Conservation (phyloP, 2,329 filamentous ascomycete species). For the Calonectria naviculata region DNA sequence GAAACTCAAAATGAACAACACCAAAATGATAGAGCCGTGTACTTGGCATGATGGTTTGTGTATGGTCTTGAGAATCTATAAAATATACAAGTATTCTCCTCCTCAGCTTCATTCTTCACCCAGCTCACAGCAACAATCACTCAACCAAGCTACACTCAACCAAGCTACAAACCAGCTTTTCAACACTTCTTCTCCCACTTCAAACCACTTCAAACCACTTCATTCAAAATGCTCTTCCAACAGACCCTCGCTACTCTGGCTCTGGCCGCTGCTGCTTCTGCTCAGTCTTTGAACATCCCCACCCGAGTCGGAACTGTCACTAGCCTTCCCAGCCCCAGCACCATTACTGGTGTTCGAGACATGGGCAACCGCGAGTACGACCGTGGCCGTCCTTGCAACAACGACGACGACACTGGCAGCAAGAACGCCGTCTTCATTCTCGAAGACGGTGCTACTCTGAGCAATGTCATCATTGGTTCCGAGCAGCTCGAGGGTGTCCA, state of each 20-base stretch:
- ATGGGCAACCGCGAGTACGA: constrained; percentile 19
- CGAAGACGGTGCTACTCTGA: constrained; percentile 25
- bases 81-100: background rate
- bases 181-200: background rate
- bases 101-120: background rate
- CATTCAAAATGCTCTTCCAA: constrained; percentile 15
- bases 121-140: background rate
- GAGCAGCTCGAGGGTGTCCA: constrained; percentile 39
- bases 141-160: background rate
- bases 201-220: background rate
- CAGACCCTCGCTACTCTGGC: constrained; percentile 4
- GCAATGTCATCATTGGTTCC: constrained; percentile 31
- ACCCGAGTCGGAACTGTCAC: constrained; percentile 2
- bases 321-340: background rate
- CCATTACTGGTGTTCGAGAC: constrained; percentile 9
- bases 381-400: constrained; percentile 17
- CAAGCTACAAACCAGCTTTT: background rate
- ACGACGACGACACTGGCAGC: constrained; percentile 5
- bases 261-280: constrained; percentile 9
- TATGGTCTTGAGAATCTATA: background rate
- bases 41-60: background rate
- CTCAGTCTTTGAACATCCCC: constrained; percentile 16
- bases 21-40: background rate
- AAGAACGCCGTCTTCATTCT: constrained; percentile 28
- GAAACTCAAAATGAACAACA: background rate